These are phyloP conservation scores for Epichloe bromicola DNA, from an alignment of 2,329 filamentous ascomycete species.

Conservation along the genomic window DNA sequence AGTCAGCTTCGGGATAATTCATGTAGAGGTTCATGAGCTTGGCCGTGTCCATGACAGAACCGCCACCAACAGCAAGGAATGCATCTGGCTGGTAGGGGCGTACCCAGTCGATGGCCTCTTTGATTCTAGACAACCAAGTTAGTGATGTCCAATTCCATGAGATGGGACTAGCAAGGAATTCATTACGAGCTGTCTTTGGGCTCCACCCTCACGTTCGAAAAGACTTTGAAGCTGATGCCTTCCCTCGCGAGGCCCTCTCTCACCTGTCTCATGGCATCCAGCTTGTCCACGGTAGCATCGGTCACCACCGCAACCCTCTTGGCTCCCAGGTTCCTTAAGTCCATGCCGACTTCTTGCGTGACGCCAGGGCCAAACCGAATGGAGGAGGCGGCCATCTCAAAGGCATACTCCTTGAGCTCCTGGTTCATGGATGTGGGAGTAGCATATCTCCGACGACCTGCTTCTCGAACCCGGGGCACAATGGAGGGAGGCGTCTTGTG, in stretches of 20 bases:
- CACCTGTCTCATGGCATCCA: conserved; percentile 84
- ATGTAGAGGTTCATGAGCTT: conserved; percentile 98
- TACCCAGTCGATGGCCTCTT: conserved; percentile 77
- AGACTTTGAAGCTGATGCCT: conserved; percentile 71
- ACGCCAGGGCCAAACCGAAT: conserved; percentile 90
- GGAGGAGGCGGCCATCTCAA: conserved; percentile 93
- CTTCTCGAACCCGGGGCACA: conserved; percentile 28
- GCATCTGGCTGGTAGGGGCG: conserved; percentile 74
- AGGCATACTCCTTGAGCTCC: conserved; percentile 84
- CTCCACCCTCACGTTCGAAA: conserved; percentile 68
- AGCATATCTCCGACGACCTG: conserved; percentile 43
- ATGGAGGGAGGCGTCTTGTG: conserved; percentile 53
- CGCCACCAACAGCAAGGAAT: conserved; percentile 78
- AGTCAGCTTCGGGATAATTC: conserved; percentile 80
- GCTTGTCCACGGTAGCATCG: conserved; percentile 64
- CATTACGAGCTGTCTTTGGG: conserved; percentile 85
- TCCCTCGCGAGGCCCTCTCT: conserved; percentile 66
- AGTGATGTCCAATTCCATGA: conserved; percentile 17
- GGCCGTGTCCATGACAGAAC: conserved; percentile 94
- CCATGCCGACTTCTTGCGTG: conserved; percentile 96
- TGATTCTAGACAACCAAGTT: conserved; percentile 42
- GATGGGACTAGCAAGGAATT: background rate
- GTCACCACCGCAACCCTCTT: conserved; percentile 88
- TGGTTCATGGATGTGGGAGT: conserved; percentile 48
- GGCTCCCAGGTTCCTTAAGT: conserved; percentile 80